Evolutionary conservation across 306 rosid genomes (phyloP), one percentile per base, ranked within the genome.

Genomic region (Rosa rugosa): DNA sequence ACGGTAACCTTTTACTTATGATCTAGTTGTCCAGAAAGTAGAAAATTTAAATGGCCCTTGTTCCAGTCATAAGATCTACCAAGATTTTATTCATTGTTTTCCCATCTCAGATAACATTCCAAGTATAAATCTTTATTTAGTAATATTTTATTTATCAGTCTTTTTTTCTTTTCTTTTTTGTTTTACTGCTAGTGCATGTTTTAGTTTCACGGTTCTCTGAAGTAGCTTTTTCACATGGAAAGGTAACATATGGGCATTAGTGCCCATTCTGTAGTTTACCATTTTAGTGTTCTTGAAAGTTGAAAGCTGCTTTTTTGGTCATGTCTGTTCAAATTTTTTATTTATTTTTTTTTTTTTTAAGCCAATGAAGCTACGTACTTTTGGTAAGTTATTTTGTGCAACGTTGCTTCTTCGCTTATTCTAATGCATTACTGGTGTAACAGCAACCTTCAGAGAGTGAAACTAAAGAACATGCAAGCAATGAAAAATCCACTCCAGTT

Each of bases 401-500:
- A 56, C 53, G 69, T 79, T 67, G 68, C 75, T 80, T 80, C 38
- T 67, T 63, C 49, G n/a, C 84, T 82, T 71, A 85, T 65, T 72
- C 45, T 78, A 53, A 50, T 73, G 62, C 77, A 42, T 71, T 71
- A 78, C 10, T 78, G 54, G 64, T 84, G 79, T 80, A 63, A 81
- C 89, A 80, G 83, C 88, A 70, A 82, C 76, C 71, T 11, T 81
- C 56, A 11, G 88, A 79, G 66, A 69, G 80, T 36, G 88, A 84
- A 74, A 85, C 71, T n/a, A 89, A 91, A 81, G 94, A 78, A 20
- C 86, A 85, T 68, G 76, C 83, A 72, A 79, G 85, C 65, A 81
- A 78, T 71, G 88, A 79, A 79, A 89, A 92, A 46, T 82, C 79
- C 44, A 76, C 82, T 70, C 77, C 86, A 46, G 54, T 85, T 45